These are phyloP conservation scores for Botrytis squamosa DNA, from an alignment of 2,329 filamentous ascomycete species.

Conservation along the genomic window DNA sequence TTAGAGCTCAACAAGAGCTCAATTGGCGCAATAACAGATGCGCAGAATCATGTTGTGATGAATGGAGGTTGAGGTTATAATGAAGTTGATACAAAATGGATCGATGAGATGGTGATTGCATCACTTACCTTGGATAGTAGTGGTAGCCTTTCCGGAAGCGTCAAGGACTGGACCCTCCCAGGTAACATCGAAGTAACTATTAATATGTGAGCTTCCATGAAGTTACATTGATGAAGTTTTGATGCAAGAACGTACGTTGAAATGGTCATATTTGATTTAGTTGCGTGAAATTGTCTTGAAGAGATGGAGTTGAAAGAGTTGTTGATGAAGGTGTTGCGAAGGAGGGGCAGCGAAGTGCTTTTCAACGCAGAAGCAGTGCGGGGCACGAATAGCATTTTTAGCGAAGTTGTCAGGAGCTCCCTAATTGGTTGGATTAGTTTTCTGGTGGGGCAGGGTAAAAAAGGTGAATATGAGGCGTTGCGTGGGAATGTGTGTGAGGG, in stretches of 20 bases:
- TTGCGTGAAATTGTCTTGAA: slow-evolving; percentile 56
- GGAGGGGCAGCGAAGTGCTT: slow-evolving; percentile 23
- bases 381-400: slow-evolving; percentile 24
- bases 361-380: slow-evolving; percentile 22
- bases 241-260: slow-evolving; percentile 58
- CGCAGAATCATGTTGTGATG: neutral
- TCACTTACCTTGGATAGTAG: slow-evolving; percentile 58
- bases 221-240: neutral
- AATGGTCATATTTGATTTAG: slow-evolving; percentile 72
- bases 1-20: slow-evolving; percentile 20
- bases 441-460: slow-evolving; percentile 7
- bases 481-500: neutral
- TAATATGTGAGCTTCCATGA: slow-evolving; percentile 28
- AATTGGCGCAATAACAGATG: neutral
- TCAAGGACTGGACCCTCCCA: slow-evolving; percentile 73
- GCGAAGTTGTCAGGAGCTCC: slow-evolving; percentile 1
- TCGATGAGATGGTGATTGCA: slow-evolving; percentile 7
- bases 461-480: slow-evolving; percentile 10
- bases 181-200: slow-evolving; percentile 68
- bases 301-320: slow-evolving; percentile 22
- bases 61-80: neutral
- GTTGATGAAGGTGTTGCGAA: slow-evolving; percentile 23
- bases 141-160: slow-evolving; percentile 55
- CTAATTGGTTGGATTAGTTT: slow-evolving; percentile 9
- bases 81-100: slow-evolving; percentile 19